Evolutionary conservation across 225 moss, liverwort and hornwort genomes (phyloP), one percentile per base, ranked within the genome.

Genomic region (Marchantia polymorpha): DNA sequence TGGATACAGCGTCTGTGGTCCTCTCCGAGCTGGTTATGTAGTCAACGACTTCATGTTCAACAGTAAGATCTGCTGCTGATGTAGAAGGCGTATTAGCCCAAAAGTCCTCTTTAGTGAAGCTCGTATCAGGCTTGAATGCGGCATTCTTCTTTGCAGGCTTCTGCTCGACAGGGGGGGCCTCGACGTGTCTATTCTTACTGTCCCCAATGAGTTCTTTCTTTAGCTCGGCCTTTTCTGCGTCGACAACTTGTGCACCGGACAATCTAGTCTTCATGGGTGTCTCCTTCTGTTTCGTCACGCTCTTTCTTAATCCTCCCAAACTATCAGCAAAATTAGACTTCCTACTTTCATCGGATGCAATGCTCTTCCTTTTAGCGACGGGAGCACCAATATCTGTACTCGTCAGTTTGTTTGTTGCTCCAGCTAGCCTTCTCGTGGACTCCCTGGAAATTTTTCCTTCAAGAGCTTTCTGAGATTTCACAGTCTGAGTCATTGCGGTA

Each of bases 401-500:
- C 66, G 82, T 29, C 30, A 61, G 63, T 49, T 55, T 76, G 46
- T 53, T 13, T 19, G 79, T 52, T 66, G 14, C 54, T 81, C 72
- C 71, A n/a, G 61, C 64, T 56, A 74, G 46, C 26, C 60, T 74
- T 30, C 67, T 65, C 19, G 79, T 64, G 27, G 83, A 54, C 16
- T 84, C 81, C 75, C 86, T 84, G 47, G 69, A 48, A 23, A 78
- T 59, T 59, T 47, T 83, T 56, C 59, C 73, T 26, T 85, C 83
- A 8, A 78, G 60, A 12, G 54, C 81, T 78, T 76, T 78, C 51
- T 81, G 83, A 69, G 81, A 85, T 56, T 81, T 84, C 67, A 79
- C 80, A 3, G 87, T 85, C 81, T 87, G 92, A 26, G 84, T 85
- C 71, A 94, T 74, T 75, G 81, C 89, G 3, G 89, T 19, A 20